Evolutionary conservation across 176 grass and related monocot species (phyloP), one percentile per base, ranked within the genome.

Genomic region (Otatea glauca): DNA sequence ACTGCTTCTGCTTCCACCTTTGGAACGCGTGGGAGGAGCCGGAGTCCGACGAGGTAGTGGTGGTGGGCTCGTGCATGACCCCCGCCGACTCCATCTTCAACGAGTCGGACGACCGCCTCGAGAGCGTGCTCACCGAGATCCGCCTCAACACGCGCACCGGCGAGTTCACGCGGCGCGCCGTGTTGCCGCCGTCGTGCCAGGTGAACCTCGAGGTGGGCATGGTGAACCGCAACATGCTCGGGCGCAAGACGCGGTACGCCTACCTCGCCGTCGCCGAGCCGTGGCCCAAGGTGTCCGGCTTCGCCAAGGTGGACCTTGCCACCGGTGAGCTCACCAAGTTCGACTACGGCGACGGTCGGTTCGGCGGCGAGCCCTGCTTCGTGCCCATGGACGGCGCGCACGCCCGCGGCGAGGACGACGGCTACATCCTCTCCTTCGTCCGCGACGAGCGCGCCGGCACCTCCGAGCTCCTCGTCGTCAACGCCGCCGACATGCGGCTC

Each of bases 241-340:
- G 94, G 1, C 58, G 94, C 21, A 80, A 66, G 79, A 94, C 94
- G 0, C 50, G 83, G 76, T 97, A 92, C 77, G 92, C 90, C 23
- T 97, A 97, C 88, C 92, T 97, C 7, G 94, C 92, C 9, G 89
- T 97, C 21, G 94, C 94, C 7, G 94, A 97, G 83, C 94, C 94
- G 48, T 97, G 94, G 94, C 94, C 94, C 41, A 97, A 94, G 90
- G 94, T 97, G n/a, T 97, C 94, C 24, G 94, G 94, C n/a, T 97
- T 92, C 72, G 94, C 94, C 37, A 97, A 97, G 86, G 88, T 97
- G 39, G 92, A 94, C 86, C 92, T 97, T n/a, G 67, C 23, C 17
- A 92, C 92, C 62, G 94, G 94, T 38, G 81, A 89, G 65, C 59
- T 94, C 6, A 37, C 63, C 48, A 82, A 7, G 64, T 94, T 94